phyloP scores from a whole-genome alignment of 2,329 filamentous ascomycete species.

The Fusarium sp. region DNA sequence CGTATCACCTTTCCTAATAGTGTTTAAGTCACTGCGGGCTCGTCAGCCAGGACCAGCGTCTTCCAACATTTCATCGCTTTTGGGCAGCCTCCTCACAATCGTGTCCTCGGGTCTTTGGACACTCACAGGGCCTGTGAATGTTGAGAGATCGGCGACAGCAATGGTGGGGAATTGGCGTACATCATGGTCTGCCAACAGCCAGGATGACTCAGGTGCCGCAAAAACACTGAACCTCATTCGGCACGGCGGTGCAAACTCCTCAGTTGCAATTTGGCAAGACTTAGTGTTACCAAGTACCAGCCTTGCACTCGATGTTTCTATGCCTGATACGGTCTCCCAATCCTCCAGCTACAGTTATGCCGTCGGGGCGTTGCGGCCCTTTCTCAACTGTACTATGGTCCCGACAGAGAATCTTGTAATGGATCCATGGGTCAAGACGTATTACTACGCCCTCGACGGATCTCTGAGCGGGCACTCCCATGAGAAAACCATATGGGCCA shows the following conservation, averaged over 20 bases:
- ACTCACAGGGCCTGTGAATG: not conserved
- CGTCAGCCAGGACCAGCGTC: not conserved
- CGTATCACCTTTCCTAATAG: not conserved
- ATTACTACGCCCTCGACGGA: not conserved
- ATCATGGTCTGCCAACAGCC: accelerated
- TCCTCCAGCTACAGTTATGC: not conserved
- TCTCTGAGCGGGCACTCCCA: accelerated
- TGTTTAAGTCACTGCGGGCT: not conserved
- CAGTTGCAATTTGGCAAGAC: not conserved
- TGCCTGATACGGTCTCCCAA: accelerated
- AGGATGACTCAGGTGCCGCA: not conserved
- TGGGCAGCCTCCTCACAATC: not conserved
- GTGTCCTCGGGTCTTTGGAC: not conserved
- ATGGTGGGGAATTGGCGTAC: not conserved
- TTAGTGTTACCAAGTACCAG: accelerated
- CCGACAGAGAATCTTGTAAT: accelerated
- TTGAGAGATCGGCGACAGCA: not conserved
- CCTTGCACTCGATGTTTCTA: not conserved
- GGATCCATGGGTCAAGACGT: not conserved
- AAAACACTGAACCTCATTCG: not conserved
- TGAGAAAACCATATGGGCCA: not conserved
- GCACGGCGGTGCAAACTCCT: not conserved
- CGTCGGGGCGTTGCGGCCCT: not conserved
- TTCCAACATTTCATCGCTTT: not conserved
- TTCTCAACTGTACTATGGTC: not conserved